A percentile compares a stretch with the other conserved stretches of the same genome.
phyloP scores from a whole-genome alignment of 1,139 yeast genomes.

The Protomyces inundatus region DNA sequence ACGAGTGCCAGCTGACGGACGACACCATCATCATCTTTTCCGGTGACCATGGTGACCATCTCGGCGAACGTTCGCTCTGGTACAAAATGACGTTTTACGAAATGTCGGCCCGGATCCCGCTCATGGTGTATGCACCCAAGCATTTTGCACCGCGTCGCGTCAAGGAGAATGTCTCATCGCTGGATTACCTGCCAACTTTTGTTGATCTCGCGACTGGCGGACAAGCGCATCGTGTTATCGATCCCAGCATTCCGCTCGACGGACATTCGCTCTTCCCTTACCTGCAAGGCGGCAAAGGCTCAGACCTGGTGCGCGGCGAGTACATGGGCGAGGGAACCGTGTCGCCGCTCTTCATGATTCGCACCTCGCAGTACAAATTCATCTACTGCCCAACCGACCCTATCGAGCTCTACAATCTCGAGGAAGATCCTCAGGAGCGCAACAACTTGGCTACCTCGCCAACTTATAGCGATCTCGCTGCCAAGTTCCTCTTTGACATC shows the following conservation, averaged over 20 bases:
- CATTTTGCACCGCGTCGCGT: constrained; percentile 19
- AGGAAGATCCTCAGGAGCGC: constrained; percentile 10
- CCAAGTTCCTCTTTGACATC: constrained; percentile 12
- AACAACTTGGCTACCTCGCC: constrained; percentile 10
- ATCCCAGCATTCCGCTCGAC: constrained; percentile 10
- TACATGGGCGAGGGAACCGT: constrained; percentile 26
- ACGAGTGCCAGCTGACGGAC: constrained; percentile 22
- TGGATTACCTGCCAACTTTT: constrained; percentile 23
- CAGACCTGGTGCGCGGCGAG: constrained; percentile 17
- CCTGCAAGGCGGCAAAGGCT: constrained; percentile 18
- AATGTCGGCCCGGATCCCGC: constrained; percentile 24
- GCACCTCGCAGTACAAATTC: constrained; percentile 22
- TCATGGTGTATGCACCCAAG: constrained; percentile 25
- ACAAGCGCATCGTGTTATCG: constrained; percentile 10
- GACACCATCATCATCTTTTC: constrained; percentile 26
- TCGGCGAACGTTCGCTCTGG: constrained; percentile 24
- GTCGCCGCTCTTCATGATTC: constrained; percentile 21
- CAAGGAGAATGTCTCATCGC: constrained; percentile 20
- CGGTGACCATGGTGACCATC: constrained; percentile 25
- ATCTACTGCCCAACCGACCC: constrained; percentile 25
- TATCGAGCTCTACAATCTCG: constrained; percentile 17
- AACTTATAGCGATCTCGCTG: constrained; percentile 11
- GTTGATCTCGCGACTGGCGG: constrained; percentile 23
- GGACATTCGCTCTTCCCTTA: constrained; percentile 16
- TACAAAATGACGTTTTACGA: constrained; percentile 26